These are phyloP conservation scores for Camillea tinctor DNA, from an alignment of 2,329 filamentous ascomycete genomes.

Conservation along the genomic window DNA sequence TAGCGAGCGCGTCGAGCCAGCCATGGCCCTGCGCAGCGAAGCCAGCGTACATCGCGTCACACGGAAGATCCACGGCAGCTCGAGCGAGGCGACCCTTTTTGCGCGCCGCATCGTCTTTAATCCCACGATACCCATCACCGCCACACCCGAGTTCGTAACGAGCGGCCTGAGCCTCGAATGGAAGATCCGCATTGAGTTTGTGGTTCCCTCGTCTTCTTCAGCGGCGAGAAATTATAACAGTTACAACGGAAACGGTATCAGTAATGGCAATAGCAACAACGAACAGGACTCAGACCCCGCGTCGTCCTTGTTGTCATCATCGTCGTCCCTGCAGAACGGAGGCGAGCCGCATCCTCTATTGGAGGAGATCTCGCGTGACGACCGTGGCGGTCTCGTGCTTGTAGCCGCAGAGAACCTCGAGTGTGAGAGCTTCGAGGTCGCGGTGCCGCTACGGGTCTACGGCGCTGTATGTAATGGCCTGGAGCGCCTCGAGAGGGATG, in stretches of 20 bases:
- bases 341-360: slow-evolving; percentile 54
- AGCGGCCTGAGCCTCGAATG: slow-evolving; percentile 84
- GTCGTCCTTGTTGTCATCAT: neutral
- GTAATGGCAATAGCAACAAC: neutral
- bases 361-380: slow-evolving; percentile 76
- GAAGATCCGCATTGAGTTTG: slow-evolving; percentile 89
- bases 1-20: slow-evolving; percentile 75
- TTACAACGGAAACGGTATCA: neutral
- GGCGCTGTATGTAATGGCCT: slow-evolving; percentile 58
- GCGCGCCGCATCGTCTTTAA: slow-evolving; percentile 76
- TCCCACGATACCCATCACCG: slow-evolving; percentile 77
- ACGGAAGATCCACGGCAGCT: slow-evolving; percentile 73
- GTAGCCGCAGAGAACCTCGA: slow-evolving; percentile 75
- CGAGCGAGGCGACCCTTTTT: slow-evolving; percentile 81
- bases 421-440: slow-evolving; percentile 89
- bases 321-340: slow-evolving; percentile 17
- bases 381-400: slow-evolving; percentile 69
- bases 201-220: slow-evolving; percentile 60
- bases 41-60: slow-evolving; percentile 86
- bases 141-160: slow-evolving; percentile 89
- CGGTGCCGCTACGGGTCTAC: slow-evolving; percentile 81
- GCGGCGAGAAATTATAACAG: slow-evolving; percentile 10
- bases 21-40: slow-evolving; percentile 79
- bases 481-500: slow-evolving; percentile 55
- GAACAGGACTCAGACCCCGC: slow-evolving; percentile 1